phyloP scores from a whole-genome alignment of 768 basidiomycete genomes.

The Fistulinella prunicolor region DNA sequence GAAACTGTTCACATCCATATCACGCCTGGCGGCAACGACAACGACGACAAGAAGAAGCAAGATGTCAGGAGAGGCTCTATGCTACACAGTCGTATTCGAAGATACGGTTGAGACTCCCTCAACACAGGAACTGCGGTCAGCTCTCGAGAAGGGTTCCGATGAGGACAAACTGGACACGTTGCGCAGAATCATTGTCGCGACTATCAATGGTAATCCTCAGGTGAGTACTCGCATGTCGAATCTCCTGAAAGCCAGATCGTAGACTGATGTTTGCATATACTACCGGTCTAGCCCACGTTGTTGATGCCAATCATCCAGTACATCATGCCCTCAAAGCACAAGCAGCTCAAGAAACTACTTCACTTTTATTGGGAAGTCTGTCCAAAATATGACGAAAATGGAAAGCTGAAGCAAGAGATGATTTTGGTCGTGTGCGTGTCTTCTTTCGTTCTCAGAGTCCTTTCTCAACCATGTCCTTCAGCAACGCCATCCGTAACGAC shows the following conservation, averaged over 20 bases:
- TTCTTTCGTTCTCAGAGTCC: constrained; percentile 3
- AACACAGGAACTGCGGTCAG: constrained; percentile 75
- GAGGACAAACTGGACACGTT: constrained; percentile 96
- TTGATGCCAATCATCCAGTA: constrained; percentile 99
- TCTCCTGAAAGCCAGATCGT: background rate
- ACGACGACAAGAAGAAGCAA: constrained; percentile 6
- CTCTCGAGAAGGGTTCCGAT: constrained; percentile 92
- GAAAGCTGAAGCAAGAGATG: constrained; percentile 99
- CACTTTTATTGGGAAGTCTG: constrained; percentile 98
- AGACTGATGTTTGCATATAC: background rate
- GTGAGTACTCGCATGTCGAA: constrained; percentile 40
- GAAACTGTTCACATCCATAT: constrained; percentile 1
- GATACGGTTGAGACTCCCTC: constrained; percentile 71
- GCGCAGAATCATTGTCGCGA: constrained; percentile 89
- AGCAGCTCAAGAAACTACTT: constrained; percentile 94
- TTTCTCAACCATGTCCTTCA: constrained; percentile 30
- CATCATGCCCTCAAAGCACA: constrained; percentile 92
- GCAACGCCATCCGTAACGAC: constrained; percentile 97
- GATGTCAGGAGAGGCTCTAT: constrained; percentile 54
- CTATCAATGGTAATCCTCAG: constrained; percentile 92
- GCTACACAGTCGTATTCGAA: constrained; percentile 79
- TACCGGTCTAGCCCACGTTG: constrained; percentile 64
- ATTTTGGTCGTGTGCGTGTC: constrained; percentile 90
- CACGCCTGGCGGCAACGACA: constrained; percentile 10
- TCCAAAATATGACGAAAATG: constrained; percentile 94